A percentile compares a stretch with the other conserved stretches of the same genome.
Evolutionary conservation across 2,329 filamentous ascomycete species (phyloP).

Genomic region (Cercospora sp.): DNA sequence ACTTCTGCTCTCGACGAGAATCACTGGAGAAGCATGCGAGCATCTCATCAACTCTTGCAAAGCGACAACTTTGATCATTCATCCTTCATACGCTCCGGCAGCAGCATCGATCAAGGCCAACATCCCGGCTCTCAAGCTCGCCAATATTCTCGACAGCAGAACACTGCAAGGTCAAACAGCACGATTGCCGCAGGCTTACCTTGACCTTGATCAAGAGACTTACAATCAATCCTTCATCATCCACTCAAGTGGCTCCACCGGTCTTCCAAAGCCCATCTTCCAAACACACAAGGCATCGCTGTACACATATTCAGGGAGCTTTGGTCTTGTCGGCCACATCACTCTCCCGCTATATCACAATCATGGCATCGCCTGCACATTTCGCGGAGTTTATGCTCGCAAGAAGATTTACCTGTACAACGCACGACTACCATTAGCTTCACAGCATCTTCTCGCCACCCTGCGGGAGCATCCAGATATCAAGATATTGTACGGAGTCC

Average conservation of each 20-base stretch:
- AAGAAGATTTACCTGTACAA: conserved; percentile 58
- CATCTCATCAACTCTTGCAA: conserved; percentile 47
- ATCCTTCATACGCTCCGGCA: conserved; percentile 28
- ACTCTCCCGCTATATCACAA: conserved; percentile 62
- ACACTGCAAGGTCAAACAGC: neutral
- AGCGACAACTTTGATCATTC: conserved; percentile 28
- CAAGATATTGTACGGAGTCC: conserved; percentile 57
- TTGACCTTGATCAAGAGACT: conserved; percentile 34
- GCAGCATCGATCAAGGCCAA: conserved; percentile 29
- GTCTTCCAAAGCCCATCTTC: conserved; percentile 62
- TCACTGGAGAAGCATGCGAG: conserved; percentile 53
- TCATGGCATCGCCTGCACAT: conserved; percentile 58
- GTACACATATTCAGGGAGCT: conserved; percentile 50
- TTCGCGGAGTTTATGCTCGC: conserved; percentile 53
- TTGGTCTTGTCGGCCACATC: conserved; percentile 53
- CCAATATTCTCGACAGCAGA: conserved; percentile 29
- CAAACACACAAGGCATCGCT: conserved; percentile 56
- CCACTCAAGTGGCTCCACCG: conserved; percentile 57
- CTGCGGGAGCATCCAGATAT: conserved; percentile 43
- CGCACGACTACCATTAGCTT: conserved; percentile 56
- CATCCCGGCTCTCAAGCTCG: conserved; percentile 34
- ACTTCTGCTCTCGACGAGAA: conserved; percentile 55
- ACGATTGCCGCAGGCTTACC: conserved; percentile 13
- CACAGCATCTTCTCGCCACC: conserved; percentile 35
- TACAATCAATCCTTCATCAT: conserved; percentile 44